Evolutionary conservation across 1,284 basidiomycete species (phyloP).

Genomic region (Boletus mariae): DNA sequence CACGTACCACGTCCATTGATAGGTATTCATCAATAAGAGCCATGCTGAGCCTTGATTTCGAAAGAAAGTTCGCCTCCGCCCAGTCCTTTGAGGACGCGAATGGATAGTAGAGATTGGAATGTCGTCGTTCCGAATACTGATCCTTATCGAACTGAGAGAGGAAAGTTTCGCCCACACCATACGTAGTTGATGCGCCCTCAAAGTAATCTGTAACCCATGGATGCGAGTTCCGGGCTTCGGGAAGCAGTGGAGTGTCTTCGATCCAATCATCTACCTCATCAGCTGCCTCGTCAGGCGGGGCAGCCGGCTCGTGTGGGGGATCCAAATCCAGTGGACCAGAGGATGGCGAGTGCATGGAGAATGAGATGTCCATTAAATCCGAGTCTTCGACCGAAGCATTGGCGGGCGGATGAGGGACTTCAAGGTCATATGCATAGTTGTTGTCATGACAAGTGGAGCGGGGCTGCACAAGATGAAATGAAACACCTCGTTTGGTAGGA

Average conservation of each 20-base stretch:
- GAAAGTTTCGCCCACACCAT: background rate
- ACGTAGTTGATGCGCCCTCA: background rate
- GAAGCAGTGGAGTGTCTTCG: background rate
- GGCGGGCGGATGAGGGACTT: no score
- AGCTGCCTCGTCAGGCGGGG: no score
- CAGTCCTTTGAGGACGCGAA: background rate
- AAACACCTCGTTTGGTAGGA: no score
- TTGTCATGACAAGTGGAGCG: no score
- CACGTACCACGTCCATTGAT: background rate
- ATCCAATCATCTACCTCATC: background rate
- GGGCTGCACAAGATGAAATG: no score
- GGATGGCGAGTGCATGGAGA: no score
- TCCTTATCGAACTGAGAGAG: background rate
- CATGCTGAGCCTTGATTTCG: background rate
- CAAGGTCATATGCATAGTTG: no score
- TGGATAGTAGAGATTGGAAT: background rate
- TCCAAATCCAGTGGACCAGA: no score
- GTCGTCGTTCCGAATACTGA: background rate
- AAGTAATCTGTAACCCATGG: background rate
- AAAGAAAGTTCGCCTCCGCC: background rate
- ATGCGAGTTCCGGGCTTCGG: background rate
- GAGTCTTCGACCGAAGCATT: no score
- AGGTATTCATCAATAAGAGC: background rate
- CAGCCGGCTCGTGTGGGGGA: background rate
- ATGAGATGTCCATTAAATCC: no score